phyloP scores from a whole-genome alignment of 345 rosid genomes.

The Moringa oleifera region DNA sequence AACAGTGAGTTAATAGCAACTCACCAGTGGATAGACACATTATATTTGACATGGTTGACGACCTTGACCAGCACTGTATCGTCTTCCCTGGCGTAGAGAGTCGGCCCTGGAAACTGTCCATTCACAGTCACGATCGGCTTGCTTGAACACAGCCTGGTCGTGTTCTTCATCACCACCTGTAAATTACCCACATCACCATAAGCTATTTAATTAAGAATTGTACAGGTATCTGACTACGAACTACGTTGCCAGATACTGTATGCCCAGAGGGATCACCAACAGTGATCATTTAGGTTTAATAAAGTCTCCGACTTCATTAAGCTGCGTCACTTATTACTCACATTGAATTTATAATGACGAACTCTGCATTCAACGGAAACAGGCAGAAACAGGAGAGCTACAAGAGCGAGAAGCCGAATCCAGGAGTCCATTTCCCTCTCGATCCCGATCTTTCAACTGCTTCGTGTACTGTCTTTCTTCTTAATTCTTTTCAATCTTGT shows the following conservation, averaged over 20 bases:
- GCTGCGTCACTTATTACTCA: too few species aligned
- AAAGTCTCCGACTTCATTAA: too few species aligned
- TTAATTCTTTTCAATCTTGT: slow-evolving; percentile 3
- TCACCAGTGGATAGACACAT: slow-evolving; percentile 81
- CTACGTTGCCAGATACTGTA: too few species aligned
- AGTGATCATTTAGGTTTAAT: too few species aligned
- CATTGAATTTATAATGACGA: slow-evolving; percentile 73
- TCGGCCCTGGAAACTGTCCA: slow-evolving; percentile 81
- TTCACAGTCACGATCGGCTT: slow-evolving; percentile 85
- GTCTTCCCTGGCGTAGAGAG: slow-evolving; percentile 79
- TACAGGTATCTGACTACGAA: too few species aligned
- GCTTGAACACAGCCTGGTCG: slow-evolving; percentile 62
- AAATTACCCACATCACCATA: slow-evolving; percentile 7
- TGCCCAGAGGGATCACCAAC: too few species aligned
- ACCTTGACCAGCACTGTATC: slow-evolving; percentile 81
- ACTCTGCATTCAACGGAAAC: slow-evolving; percentile 42
- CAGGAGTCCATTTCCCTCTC: slow-evolving; percentile 17
- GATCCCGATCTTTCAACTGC: slow-evolving; percentile 10
- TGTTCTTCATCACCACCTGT: slow-evolving; percentile 68
- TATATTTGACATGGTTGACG: slow-evolving; percentile 76
- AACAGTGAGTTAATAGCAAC: slow-evolving; percentile 9
- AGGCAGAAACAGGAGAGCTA: slow-evolving; percentile 34
- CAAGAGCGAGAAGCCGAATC: slow-evolving; percentile 35
- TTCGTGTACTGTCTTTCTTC: slow-evolving; percentile 5
- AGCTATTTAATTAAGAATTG: neutral